Percentiles rank a stretch among this genome's conserved stretches.
phyloP scores from a whole-genome alignment of 2,329 filamentous ascomycete species.

The Grosmannia huntii region DNA sequence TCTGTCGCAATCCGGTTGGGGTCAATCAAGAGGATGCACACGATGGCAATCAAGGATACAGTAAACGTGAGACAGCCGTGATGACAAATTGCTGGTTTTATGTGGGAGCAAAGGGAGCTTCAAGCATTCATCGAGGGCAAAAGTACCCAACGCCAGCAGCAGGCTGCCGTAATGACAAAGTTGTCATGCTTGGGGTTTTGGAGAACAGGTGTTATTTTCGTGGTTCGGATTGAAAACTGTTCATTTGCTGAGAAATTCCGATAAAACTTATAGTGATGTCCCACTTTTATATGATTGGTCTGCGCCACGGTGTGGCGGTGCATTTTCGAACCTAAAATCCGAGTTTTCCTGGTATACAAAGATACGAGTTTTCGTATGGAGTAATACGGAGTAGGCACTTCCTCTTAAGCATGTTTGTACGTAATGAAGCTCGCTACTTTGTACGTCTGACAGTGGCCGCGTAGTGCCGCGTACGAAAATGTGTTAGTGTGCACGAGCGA shows the following conservation, averaged over 20 bases:
- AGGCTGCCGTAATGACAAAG: conserved; percentile 13
- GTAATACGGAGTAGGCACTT: not conserved
- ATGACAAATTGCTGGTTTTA: not conserved
- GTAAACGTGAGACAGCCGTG: not conserved
- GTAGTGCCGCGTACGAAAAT: not conserved
- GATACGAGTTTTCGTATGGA: too few species aligned
- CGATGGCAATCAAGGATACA: not conserved
- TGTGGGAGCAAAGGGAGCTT: not conserved
- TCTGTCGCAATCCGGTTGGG: not conserved
- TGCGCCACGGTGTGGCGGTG: not conserved
- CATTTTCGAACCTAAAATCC: not conserved
- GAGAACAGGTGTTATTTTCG: conserved; percentile 1
- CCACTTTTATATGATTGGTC: not conserved
- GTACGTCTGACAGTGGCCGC: not conserved
- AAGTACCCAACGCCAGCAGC: conserved; percentile 10
- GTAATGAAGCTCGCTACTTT: not conserved
- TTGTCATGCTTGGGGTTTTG: conserved; percentile 9
- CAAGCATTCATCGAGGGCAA: conserved; percentile 10
- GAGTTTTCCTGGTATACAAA: too few species aligned
- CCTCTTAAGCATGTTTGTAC: not conserved
- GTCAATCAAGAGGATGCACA: not conserved
- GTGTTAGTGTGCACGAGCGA: not conserved
- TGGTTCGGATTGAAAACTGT: not conserved
- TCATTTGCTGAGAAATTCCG: not conserved
- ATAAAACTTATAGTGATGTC: not conserved